Conservation (phyloP, 1,284 basidiomycete genomes). For the Tilletia horrida region DNA sequence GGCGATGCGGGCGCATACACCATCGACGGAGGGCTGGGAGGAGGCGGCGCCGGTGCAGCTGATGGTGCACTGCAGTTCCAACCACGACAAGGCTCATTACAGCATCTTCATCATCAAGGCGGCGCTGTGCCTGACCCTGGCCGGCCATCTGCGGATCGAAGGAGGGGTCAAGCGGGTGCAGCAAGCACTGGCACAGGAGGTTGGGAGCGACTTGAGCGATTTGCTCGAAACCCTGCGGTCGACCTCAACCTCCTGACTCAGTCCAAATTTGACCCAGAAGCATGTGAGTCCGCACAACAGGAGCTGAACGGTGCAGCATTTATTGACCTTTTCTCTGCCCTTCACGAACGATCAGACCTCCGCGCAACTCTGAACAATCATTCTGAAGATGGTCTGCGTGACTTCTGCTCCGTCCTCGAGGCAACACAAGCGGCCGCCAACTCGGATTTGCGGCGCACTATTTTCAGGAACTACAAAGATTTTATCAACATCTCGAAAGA, state of each 20-base stretch:
- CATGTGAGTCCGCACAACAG: slow-evolving; percentile 24
- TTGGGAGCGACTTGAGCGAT: slow-evolving; percentile 26
- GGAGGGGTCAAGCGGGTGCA: neutral
- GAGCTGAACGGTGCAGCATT: neutral
- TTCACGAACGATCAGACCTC: neutral
- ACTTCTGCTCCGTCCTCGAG: slow-evolving; percentile 4
- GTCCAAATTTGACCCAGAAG: slow-evolving; percentile 48
- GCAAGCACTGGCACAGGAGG: neutral
- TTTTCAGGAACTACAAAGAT: slow-evolving; percentile 70
- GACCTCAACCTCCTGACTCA: slow-evolving; percentile 39
- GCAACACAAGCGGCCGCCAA: slow-evolving; percentile 26
- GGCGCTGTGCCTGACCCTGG: neutral
- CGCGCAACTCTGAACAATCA: slow-evolving; percentile 14
- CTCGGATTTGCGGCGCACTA: slow-evolving; percentile 44
- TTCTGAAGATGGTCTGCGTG: slow-evolving; percentile 11
- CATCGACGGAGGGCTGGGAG: too few relatives aligned
- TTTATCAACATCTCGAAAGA: slow-evolving; percentile 96
- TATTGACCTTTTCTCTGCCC: neutral
- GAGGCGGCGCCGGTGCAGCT: neutral
- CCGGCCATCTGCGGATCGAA: neutral
- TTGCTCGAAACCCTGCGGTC: slow-evolving; percentile 35
- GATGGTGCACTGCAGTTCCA: neutral
- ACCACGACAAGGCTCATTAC: neutral
- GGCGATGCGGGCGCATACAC: too few relatives aligned
- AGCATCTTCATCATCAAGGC: neutral